Percentiles rank a stretch among this genome's conserved stretches.
These are phyloP conservation scores for Cryptococcus sp. DNA, from an alignment of 1,284 basidiomycete species.

Conservation along the genomic window DNA sequence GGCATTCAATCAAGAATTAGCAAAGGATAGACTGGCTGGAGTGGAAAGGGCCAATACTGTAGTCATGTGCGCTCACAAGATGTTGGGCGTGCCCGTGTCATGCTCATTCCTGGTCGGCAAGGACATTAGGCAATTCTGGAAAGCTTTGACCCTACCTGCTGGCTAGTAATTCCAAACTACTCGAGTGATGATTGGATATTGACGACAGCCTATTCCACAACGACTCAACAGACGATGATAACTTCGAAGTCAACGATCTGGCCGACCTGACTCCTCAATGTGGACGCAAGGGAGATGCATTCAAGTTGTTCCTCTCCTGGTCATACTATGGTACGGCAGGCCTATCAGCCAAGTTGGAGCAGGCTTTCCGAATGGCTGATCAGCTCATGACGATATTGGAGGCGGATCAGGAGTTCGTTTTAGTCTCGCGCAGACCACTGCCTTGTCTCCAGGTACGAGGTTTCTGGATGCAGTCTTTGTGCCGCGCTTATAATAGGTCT, in stretches of 20 bases:
- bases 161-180: constrained; percentile 29
- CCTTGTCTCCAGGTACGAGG: constrained; percentile 17
- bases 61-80: constrained; percentile 49
- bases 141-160: constrained; percentile 44
- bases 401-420: constrained; percentile 3
- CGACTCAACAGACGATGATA: constrained; percentile 22
- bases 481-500: constrained; percentile 10
- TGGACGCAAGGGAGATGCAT: constrained; percentile 44
- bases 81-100: constrained; percentile 46
- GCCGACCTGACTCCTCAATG: constrained; percentile 40
- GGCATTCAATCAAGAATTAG: constrained; percentile 31
- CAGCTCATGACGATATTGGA: constrained; percentile 12
- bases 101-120: constrained; percentile 47
- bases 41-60: constrained; percentile 40
- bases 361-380: constrained; percentile 22
- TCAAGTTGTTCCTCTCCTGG: constrained; percentile 49
- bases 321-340: constrained; percentile 39
- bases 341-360: constrained; percentile 34
- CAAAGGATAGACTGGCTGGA: constrained; percentile 30
- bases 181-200: neutral
- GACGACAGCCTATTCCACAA: constrained; percentile 42
- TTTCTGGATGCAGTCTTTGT: neutral
- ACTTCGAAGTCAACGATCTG: constrained; percentile 25
- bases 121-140: constrained; percentile 29
- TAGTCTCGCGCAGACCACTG: constrained; percentile 13